phyloP scores from a whole-genome alignment of 495 filamentous ascomycete genomes.

The Neurospora tetraspora region DNA sequence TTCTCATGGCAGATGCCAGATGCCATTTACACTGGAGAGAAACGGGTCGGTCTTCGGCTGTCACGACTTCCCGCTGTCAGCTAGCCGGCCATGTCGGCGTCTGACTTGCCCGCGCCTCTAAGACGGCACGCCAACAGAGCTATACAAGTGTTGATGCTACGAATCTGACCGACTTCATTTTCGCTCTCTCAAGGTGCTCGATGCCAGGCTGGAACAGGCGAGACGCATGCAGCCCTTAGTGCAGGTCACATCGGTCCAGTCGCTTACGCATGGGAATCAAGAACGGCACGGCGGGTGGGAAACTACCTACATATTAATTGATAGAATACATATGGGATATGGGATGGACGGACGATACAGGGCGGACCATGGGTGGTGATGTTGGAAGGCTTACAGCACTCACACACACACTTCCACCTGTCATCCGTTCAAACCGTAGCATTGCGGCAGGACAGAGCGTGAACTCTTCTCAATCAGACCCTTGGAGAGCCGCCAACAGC shows the following conservation, averaged over 20 bases:
- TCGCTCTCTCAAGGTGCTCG: background rate
- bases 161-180: background rate
- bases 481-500: background rate
- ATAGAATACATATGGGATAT: background rate
- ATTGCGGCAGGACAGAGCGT: conserved; percentile 10
- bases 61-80: conserved; percentile 3
- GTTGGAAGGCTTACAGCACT: background rate
- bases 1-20: no score
- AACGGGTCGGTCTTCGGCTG: conserved; percentile 11
- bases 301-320: background rate
- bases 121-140: background rate
- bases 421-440: conserved; percentile 1
- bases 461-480: background rate
- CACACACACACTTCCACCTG: background rate
- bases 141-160: background rate
- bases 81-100: background rate
- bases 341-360: background rate
- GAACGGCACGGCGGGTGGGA: background rate
- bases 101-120: background rate
- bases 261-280: background rate
- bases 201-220: background rate
- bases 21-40: conserved; percentile 20
- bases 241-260: background rate
- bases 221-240: background rate
- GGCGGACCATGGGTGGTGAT: background rate